phyloP scores from a whole-genome alignment of 257 asterid genomes.

The Fraxinus cuspidata region DNA sequence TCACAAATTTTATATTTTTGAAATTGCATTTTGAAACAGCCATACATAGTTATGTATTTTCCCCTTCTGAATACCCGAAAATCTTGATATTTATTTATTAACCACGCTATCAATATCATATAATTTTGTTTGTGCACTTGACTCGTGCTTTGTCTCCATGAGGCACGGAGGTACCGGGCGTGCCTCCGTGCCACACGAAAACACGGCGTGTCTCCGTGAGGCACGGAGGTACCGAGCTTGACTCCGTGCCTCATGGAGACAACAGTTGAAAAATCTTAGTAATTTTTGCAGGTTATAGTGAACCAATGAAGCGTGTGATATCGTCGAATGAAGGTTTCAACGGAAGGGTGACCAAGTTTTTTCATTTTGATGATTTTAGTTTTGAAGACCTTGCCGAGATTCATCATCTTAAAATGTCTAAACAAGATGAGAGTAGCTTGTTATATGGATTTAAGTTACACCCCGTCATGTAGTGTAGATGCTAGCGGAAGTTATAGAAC shows the following conservation, averaged over 20 bases:
- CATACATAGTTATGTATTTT: too few species aligned
- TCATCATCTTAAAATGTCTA: constrained; percentile 67
- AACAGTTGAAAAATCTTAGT: constrained; percentile 80
- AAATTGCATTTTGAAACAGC: too few species aligned
- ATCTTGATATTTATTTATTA: too few species aligned
- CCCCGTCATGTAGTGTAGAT: constrained; percentile 55
- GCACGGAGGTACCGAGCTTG: too few species aligned
- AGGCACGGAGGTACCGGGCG: too few species aligned
- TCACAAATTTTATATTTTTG: too few species aligned
- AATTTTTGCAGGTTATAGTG: constrained; percentile 89
- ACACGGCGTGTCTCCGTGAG: too few species aligned
- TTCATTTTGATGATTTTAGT: constrained; percentile 75
- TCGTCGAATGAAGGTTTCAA: constrained; percentile 85
- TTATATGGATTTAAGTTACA: constrained; percentile 83
- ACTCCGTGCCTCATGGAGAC: too few species aligned
- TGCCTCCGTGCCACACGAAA: too few species aligned
- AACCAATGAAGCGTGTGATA: constrained; percentile 89
- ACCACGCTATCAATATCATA: background rate
- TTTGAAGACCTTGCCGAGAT: constrained; percentile 69
- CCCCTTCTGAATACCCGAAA: too few species aligned
- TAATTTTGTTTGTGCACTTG: background rate
- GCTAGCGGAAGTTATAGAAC: constrained; percentile 59
- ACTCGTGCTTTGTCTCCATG: too few species aligned
- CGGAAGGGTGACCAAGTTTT: constrained; percentile 85
- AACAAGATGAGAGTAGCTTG: constrained; percentile 49